Percentiles rank a stretch among this genome's conserved stretches.
These are phyloP conservation scores for Penicillium decumbens DNA, from an alignment of 2,329 filamentous ascomycete genomes.

Conservation along the genomic window DNA sequence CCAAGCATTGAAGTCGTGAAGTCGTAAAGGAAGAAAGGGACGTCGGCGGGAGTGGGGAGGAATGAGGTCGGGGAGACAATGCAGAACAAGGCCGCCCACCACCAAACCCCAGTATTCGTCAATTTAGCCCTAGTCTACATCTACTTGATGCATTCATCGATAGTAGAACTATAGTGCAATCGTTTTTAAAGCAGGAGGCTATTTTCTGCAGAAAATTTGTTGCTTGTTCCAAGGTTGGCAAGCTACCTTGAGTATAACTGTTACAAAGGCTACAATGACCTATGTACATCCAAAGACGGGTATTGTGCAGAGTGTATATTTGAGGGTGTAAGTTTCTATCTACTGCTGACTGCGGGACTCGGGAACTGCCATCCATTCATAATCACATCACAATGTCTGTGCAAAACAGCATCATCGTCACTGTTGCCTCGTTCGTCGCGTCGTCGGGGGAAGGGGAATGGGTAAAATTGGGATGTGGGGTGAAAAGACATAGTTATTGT, in stretches of 20 bases:
- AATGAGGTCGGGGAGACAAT: constrained; percentile 11
- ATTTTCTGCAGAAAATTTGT: background rate
- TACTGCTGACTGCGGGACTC: constrained; percentile 29
- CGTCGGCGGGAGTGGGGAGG: constrained; percentile 10
- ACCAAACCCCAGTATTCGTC: background rate
- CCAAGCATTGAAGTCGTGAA: background rate
- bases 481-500: constrained; percentile 6
- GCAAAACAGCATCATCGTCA: constrained; percentile 26
- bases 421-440: constrained; percentile 26
- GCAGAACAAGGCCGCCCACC: background rate
- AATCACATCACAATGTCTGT: constrained; percentile 25
- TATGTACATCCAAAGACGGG: background rate
- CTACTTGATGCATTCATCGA: background rate
- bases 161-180: background rate
- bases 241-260: background rate
- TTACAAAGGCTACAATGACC: background rate
- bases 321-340: constrained; percentile 31
- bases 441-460: constrained; percentile 17
- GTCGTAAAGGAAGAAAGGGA: constrained; percentile 5
- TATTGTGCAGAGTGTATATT: constrained; percentile 32
- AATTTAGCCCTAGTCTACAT: background rate
- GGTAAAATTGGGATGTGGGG: constrained; percentile 8
- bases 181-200: background rate
- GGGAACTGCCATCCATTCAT: constrained; percentile 19
- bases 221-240: background rate